Conservation (phyloP, 768 basidiomycete genomes). For the Sarcomyxa edulis region DNA sequence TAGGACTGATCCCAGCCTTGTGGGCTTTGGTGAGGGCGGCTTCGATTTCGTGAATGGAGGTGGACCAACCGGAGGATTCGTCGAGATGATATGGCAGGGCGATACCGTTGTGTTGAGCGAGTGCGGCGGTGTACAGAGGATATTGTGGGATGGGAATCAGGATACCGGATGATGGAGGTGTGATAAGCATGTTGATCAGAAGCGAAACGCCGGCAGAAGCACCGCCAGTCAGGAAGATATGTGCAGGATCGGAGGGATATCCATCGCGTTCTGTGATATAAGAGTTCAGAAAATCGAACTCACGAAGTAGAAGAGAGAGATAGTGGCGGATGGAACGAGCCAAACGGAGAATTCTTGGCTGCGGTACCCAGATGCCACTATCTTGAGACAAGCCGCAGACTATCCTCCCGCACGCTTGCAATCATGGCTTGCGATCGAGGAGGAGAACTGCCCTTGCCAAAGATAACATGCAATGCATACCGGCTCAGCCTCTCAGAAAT, state of each 20-base stretch:
- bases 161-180: slow-evolving; percentile 62
- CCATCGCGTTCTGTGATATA: slow-evolving; percentile 80
- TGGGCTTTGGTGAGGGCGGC: slow-evolving; percentile 61
- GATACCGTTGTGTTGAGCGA: slow-evolving; percentile 79
- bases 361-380: no score
- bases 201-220: slow-evolving; percentile 94
- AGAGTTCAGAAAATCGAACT: slow-evolving; percentile 2
- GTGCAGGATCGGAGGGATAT: slow-evolving; percentile 70
- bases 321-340: neutral
- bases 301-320: slow-evolving; percentile 4
- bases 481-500: no score
- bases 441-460: no score
- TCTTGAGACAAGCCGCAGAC: no score
- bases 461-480: no score
- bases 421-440: no score
- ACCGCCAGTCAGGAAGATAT: slow-evolving; percentile 93
- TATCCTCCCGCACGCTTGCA: no score
- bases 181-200: slow-evolving; percentile 74
- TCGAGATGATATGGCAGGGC: slow-evolving; percentile 87
- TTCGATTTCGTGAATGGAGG: slow-evolving; percentile 63
- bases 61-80: slow-evolving; percentile 79
- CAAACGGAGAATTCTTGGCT: neutral
- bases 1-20: slow-evolving; percentile 56
- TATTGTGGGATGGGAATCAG: slow-evolving; percentile 98
- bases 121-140: slow-evolving; percentile 92